A percentile compares a stretch with the other conserved stretches of the same genome.
Evolutionary conservation across 768 basidiomycete genomes (phyloP).

Genomic region (Mycena epipterygia): DNA sequence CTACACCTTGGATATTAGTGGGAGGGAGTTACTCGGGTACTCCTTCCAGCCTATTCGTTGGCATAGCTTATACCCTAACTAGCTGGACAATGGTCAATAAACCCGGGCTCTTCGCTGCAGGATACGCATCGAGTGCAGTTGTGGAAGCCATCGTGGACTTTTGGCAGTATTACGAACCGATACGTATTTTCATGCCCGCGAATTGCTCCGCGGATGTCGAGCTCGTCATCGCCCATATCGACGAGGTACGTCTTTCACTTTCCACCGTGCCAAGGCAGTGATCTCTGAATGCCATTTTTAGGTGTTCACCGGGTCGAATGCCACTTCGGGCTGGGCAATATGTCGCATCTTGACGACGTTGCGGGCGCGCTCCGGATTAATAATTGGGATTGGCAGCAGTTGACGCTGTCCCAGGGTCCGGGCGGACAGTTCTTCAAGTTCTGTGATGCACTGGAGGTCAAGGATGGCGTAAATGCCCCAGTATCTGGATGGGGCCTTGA

Average conservation of each 20-base stretch:
- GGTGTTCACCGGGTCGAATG: constrained; percentile 59
- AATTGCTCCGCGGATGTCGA: constrained; percentile 84
- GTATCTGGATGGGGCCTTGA: constrained; percentile 72
- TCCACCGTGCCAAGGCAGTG: too few relatives aligned
- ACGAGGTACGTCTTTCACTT: constrained; percentile 51
- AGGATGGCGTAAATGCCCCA: constrained; percentile 64
- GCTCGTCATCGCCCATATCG: constrained; percentile 72
- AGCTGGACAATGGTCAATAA: constrained; percentile 80
- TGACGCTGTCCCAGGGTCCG: constrained; percentile 66
- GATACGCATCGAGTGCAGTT: constrained; percentile 77
- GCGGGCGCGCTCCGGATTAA: constrained; percentile 71
- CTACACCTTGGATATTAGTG: constrained; percentile 64
- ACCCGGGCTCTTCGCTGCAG: constrained; percentile 73
- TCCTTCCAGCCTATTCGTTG: background rate
- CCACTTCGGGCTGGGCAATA: constrained; percentile 70
- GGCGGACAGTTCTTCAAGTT: constrained; percentile 67
- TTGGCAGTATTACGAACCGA: constrained; percentile 82
- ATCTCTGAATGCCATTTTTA: background rate
- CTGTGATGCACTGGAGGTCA: constrained; percentile 78
- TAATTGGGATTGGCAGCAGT: constrained; percentile 77
- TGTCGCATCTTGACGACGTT: constrained; percentile 77
- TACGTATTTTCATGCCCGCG: constrained; percentile 73
- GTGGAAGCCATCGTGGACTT: constrained; percentile 76
- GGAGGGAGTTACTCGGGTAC: constrained; percentile 65
- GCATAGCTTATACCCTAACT: constrained; percentile 49